These are phyloP conservation scores for Hymenoscyphus fraxineus DNA, from an alignment of 2,329 filamentous ascomycete genomes.

Conservation along the genomic window DNA sequence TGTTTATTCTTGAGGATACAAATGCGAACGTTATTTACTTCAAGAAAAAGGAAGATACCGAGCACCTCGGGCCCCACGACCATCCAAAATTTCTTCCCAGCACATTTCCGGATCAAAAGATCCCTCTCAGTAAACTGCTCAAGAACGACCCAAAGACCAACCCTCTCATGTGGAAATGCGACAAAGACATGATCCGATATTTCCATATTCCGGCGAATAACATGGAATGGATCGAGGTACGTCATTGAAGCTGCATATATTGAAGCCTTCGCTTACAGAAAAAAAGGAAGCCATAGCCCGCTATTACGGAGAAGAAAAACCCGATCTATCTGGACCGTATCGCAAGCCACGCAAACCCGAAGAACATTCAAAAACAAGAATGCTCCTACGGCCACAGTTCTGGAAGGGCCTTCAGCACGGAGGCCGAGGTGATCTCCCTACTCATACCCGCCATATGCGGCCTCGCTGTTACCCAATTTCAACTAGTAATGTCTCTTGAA, in stretches of 20 bases:
- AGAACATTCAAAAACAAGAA: conserved; percentile 15
- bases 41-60: conserved; percentile 2
- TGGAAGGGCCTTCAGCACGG: conserved; percentile 24
- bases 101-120: conserved; percentile 13
- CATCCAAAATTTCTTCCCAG: conserved; percentile 8
- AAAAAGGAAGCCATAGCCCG: conserved; percentile 10
- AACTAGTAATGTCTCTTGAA: conserved; percentile 11
- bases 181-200: conserved; percentile 14
- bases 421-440: conserved; percentile 11
- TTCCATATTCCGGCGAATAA: conserved; percentile 15
- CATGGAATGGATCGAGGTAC: conserved; percentile 14
- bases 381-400: conserved; percentile 20
- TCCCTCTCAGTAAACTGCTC: conserved; percentile 4
- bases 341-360: conserved; percentile 9
- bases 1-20: conserved; percentile 7
- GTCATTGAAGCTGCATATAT: not conserved
- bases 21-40: conserved; percentile 12
- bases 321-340: conserved; percentile 8
- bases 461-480: conserved; percentile 20
- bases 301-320: conserved; percentile 8
- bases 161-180: conserved; percentile 13
- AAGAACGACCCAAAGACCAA: not conserved
- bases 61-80: conserved; percentile 7
- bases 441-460: conserved; percentile 24
- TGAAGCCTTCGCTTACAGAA: not conserved